phyloP scores from a whole-genome alignment of 345 rosid genomes.

The Euphorbia tirucalli region DNA sequence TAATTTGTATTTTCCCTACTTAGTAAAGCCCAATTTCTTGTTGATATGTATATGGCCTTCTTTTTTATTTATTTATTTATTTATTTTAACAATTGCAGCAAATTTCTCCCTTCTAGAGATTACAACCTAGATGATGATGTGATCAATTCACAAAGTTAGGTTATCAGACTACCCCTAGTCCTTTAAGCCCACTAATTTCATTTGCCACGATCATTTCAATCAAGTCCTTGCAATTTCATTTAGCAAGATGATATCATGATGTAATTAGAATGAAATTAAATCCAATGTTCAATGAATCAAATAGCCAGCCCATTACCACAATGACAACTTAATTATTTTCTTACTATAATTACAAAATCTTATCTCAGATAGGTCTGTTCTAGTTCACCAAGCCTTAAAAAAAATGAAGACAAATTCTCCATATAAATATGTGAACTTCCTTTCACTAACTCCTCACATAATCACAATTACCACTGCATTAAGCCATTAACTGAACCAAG shows the following conservation, averaged over 20 bases:
- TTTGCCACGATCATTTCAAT: not conserved
- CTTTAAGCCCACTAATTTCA: not conserved
- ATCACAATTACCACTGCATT: not conserved
- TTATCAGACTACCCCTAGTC: not conserved
- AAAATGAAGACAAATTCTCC: not conserved
- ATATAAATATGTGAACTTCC: slow-evolving; percentile 13
- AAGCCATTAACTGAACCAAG: not conserved
- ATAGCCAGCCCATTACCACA: not conserved
- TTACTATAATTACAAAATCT: not conserved
- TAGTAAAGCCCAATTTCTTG: not conserved
- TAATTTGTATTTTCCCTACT: not conserved
- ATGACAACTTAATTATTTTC: not conserved
- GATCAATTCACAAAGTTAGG: not conserved
- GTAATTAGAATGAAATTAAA: not conserved
- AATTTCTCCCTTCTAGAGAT: not conserved
- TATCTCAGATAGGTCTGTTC: slow-evolving; percentile 14
- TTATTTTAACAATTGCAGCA: not conserved
- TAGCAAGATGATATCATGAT: not conserved
- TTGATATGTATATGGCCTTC: not conserved
- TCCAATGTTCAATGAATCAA: not conserved
- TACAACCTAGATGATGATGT: not conserved
- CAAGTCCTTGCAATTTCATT: no score
- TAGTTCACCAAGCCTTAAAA: slow-evolving; percentile 18
- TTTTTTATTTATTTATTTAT: no score
- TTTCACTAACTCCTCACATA: not conserved